phyloP scores from a whole-genome alignment of 768 basidiomycete genomes.

The Suillus occidentalis region DNA sequence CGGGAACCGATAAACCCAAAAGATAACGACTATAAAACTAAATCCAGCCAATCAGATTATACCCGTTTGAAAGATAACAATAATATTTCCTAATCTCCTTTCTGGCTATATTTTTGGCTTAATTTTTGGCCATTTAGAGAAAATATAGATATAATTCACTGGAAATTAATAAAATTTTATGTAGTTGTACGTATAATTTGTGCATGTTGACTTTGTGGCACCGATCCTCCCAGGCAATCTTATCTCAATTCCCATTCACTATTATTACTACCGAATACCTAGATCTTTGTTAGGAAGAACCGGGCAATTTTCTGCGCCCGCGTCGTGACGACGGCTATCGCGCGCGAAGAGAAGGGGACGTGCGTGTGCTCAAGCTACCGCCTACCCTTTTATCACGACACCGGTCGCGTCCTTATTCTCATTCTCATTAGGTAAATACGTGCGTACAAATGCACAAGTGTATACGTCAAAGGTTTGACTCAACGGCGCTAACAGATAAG shows the following conservation, averaged over 20 bases:
- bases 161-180: slow-evolving; percentile 28
- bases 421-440: background rate
- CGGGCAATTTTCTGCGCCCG: background rate
- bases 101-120: background rate
- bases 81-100: background rate
- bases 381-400: background rate
- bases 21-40: slow-evolving; percentile 32
- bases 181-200: slow-evolving; percentile 25
- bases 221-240: slow-evolving; percentile 21
- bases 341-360: background rate
- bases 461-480: background rate
- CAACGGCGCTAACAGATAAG: slow-evolving; percentile 1
- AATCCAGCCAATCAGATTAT: slow-evolving; percentile 39
- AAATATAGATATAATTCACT: background rate
- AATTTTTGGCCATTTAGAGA: background rate
- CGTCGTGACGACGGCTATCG: background rate
- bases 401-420: background rate
- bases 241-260: slow-evolving; percentile 7
- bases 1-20: slow-evolving; percentile 40
- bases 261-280: slow-evolving; percentile 6
- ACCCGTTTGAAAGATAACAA: slow-evolving; percentile 25
- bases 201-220: slow-evolving; percentile 27
- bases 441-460: background rate
- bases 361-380: background rate
- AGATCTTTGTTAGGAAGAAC: background rate